phyloP scores from a whole-genome alignment of 108 stramenopile species.

The Fragilaria radians region DNA sequence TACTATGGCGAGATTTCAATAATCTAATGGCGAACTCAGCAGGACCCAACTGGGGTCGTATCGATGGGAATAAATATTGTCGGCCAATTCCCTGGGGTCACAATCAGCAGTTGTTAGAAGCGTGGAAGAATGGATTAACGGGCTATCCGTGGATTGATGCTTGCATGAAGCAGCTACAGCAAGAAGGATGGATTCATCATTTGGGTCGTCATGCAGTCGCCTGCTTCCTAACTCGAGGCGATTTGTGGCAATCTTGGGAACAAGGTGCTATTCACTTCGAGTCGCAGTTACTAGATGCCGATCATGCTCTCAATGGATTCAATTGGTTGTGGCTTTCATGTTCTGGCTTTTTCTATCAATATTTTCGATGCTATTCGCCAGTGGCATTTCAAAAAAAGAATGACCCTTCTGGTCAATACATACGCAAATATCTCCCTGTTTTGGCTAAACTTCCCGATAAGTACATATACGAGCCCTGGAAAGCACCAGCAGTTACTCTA shows the following conservation, averaged over 20 bases:
- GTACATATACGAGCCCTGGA: constrained; percentile 98
- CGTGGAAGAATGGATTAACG: constrained; percentile 89
- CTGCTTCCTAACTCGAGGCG: constrained; percentile 97
- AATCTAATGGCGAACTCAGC: constrained; percentile 77
- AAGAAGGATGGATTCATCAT: constrained; percentile 96
- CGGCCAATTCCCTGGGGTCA: constrained; percentile 82
- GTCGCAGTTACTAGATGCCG: constrained; percentile 84
- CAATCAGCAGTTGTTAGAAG: constrained; percentile 56
- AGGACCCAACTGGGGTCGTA: constrained; percentile 54
- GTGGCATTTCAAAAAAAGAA: constrained; percentile 86
- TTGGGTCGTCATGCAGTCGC: constrained; percentile 92
- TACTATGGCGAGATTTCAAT: constrained; percentile 93
- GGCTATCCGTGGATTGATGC: constrained; percentile 98
- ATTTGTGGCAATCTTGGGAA: constrained; percentile 95
- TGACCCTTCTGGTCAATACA: constrained; percentile 83
- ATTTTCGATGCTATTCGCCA: constrained; percentile 89
- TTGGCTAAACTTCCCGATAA: constrained; percentile 76
- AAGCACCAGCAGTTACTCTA: constrained; percentile 70
- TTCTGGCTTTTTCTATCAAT: constrained; percentile 86
- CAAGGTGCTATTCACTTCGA: constrained; percentile 82
- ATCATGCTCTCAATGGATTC: constrained; percentile 91
- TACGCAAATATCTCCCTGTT: constrained; percentile 82
- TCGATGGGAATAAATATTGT: constrained; percentile 70
- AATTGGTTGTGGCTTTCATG: constrained; percentile 97
- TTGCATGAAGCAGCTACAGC: constrained; percentile 86